These are phyloP conservation scores for Clitopilus hobsonii DNA, from an alignment of 768 basidiomycete species.

Conservation along the genomic window DNA sequence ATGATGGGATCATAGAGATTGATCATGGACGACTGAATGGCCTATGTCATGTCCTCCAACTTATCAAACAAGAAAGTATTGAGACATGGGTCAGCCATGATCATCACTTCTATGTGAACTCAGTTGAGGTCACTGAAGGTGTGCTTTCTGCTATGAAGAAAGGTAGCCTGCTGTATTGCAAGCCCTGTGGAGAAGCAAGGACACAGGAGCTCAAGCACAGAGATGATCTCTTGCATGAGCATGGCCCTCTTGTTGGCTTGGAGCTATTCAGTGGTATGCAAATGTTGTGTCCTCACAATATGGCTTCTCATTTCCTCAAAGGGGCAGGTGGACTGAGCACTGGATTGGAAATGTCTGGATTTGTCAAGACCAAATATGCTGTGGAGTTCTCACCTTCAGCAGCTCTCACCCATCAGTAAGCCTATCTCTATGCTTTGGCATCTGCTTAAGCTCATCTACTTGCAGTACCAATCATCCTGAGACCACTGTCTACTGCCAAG, in stretches of 20 bases:
- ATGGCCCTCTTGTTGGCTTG: constrained; percentile 49
- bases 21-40: constrained; percentile 44
- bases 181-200: constrained; percentile 31
- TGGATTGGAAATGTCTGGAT: constrained; percentile 57
- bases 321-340: constrained; percentile 75
- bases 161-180: constrained; percentile 30
- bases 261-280: constrained; percentile 66
- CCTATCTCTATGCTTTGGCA: neutral
- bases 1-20: constrained; percentile 20
- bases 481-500: constrained; percentile 59
- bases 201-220: constrained; percentile 21
- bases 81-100: constrained; percentile 46
- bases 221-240: constrained; percentile 23
- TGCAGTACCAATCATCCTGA: constrained; percentile 62
- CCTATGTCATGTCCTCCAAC: constrained; percentile 43
- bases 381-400: constrained; percentile 63
- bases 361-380: constrained; percentile 64
- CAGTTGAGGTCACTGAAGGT: constrained; percentile 16
- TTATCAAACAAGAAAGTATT: constrained; percentile 27
- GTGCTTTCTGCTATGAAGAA: constrained; percentile 14
- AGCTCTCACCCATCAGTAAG: constrained; percentile 58
- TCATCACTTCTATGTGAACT: constrained; percentile 56
- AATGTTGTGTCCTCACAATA: neutral
- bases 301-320: constrained; percentile 17
- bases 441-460: neutral